A percentile compares a stretch with the other conserved stretches of the same genome.
Conservation (phyloP, 306 rosid species). For the Dalbergia cochinchinensis region DNA sequence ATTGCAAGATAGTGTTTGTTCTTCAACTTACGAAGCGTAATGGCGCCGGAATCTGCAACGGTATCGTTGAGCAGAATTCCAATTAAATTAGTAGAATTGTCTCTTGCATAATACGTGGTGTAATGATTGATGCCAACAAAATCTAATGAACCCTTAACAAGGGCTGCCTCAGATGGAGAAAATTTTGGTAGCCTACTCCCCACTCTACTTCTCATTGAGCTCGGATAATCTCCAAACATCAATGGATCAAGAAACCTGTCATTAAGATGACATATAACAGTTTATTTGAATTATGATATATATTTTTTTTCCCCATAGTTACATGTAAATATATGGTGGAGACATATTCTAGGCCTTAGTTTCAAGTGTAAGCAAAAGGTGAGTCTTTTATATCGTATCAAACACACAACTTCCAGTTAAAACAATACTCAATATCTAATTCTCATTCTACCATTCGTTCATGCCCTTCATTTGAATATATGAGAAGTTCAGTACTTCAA, state of each 20-base stretch:
- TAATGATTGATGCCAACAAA: conserved; percentile 96
- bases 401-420: not conserved
- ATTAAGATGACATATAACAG: not conserved
- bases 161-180: conserved; percentile 61
- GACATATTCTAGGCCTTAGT: not conserved
- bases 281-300: not conserved
- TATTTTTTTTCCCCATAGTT: not conserved
- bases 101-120: conserved; percentile 75
- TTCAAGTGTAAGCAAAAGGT: not conserved
- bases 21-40: conserved; percentile 77
- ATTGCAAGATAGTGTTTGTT: not conserved
- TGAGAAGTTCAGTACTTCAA: not conserved
- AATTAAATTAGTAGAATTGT: conserved; percentile 46
- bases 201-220: conserved; percentile 81
- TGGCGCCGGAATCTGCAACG: conserved; percentile 72
- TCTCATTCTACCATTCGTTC: conserved; percentile 24
- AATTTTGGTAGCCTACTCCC: conserved; percentile 78
- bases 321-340: not conserved
- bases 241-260: conserved; percentile 92
- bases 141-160: conserved; percentile 82
- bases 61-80: conserved; percentile 58
- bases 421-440: not conserved
- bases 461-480: not conserved
- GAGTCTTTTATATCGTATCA: not conserved
- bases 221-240: conserved; percentile 89